Evolutionary conservation across 495 filamentous ascomycete genomes (phyloP).

Genomic region (Chaetomium fimeti): DNA sequence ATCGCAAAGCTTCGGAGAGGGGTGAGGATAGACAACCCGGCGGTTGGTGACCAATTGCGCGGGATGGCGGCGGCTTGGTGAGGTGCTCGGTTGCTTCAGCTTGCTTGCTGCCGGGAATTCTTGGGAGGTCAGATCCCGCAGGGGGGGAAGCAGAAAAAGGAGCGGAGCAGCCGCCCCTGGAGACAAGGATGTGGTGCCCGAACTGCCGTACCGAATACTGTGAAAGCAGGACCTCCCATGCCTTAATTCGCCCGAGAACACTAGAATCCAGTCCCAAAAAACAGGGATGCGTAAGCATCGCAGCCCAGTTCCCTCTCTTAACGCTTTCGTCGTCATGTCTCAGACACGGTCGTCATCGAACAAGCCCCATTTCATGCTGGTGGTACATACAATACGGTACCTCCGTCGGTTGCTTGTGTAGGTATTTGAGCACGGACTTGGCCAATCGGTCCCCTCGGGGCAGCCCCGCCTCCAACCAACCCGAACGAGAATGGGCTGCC

Average conservation of each 20-base stretch:
- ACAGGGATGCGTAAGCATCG: not conserved
- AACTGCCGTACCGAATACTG: not conserved
- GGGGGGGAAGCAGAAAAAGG: conserved; percentile 9
- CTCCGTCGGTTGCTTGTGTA: too few species aligned
- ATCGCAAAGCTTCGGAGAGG: conserved; percentile 18
- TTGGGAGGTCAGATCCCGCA: conserved; percentile 19
- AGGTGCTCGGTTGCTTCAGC: conserved; percentile 4
- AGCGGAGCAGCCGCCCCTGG: conserved; percentile 9
- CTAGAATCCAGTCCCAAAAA: not conserved
- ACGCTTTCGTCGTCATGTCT: not conserved
- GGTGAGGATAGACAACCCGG: conserved; percentile 8
- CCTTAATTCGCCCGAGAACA: not conserved
- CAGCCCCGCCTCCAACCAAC: not conserved
- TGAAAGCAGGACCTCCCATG: not conserved
- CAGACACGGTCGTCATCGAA: not conserved
- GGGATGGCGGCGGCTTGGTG: conserved; percentile 18
- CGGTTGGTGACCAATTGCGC: conserved; percentile 23
- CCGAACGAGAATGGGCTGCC: not conserved
- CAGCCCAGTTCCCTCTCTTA: not conserved
- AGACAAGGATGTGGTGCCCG: not conserved
- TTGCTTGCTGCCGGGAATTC: conserved; percentile 25
- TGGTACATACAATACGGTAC: not conserved
- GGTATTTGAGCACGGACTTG: not conserved
- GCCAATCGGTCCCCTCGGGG: not conserved
- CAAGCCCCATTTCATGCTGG: not conserved